phyloP scores from a whole-genome alignment of 208 protist species.

The Leishmania amazonensis region DNA sequence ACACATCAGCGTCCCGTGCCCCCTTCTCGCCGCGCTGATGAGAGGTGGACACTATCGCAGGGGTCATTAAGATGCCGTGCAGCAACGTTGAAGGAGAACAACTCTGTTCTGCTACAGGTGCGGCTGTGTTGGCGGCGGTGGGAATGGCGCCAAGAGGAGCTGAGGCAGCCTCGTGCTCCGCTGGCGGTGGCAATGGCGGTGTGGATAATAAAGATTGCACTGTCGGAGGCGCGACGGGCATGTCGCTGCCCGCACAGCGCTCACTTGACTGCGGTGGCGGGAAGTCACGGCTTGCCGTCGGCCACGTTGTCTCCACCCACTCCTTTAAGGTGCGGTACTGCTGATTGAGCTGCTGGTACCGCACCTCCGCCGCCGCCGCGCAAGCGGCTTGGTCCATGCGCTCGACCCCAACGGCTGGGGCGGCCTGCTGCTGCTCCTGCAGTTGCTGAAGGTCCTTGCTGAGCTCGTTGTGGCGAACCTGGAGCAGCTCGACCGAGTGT shows the following conservation, averaged over 20 bases:
- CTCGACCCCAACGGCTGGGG: neutral
- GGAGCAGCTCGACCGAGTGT: constrained; percentile 33
- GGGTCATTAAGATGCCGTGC: neutral
- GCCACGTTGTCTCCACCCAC: neutral
- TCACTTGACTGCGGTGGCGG: neutral
- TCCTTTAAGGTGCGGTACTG: constrained; percentile 5
- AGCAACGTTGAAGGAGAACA: neutral
- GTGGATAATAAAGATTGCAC: neutral
- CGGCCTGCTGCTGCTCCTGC: neutral
- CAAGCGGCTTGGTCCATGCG: neutral
- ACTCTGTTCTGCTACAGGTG: neutral
- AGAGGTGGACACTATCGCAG: neutral
- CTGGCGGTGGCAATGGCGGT: neutral
- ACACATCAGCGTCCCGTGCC: neutral
- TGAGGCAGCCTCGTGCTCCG: neutral
- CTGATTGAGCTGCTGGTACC: constrained; percentile 1
- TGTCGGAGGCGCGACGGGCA: neutral
- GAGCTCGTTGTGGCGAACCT: constrained; percentile 16
- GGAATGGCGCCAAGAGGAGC: neutral
- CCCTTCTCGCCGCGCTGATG: neutral
- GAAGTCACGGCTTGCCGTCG: neutral
- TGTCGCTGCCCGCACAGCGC: neutral
- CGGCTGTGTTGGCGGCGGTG: neutral
- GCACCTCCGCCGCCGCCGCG: constrained; percentile 1
- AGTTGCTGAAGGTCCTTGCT: constrained; percentile 20